Evolutionary conservation across 768 basidiomycete genomes (phyloP).

Genomic region (Lentinula guzmanii): DNA sequence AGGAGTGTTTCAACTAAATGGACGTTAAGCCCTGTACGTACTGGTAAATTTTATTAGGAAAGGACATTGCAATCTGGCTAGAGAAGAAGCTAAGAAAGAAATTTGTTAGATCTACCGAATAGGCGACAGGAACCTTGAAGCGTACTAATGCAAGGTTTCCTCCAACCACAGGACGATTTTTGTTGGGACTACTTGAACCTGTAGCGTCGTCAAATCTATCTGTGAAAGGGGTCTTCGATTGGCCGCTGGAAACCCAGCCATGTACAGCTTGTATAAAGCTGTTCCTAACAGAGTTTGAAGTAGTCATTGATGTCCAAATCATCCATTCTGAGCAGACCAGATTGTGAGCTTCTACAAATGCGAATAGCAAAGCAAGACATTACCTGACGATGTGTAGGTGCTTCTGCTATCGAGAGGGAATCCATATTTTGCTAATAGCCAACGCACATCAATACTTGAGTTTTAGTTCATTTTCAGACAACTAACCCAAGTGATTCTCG

Average conservation of each 20-base stretch:
- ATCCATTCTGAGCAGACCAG: conserved; percentile 26
- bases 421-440: not conserved
- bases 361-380: not conserved
- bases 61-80: not conserved
- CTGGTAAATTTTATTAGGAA: not conserved
- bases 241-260: conserved; percentile 24
- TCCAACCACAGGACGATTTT: conserved; percentile 34
- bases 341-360: not conserved
- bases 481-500: not conserved
- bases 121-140: not conserved
- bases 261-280: conserved; percentile 29
- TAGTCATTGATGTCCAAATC: conserved; percentile 33
- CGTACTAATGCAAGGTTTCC: conserved; percentile 20
- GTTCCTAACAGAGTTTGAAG: conserved; percentile 18
- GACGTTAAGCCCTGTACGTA: not conserved
- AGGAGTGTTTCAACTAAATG: not conserved
- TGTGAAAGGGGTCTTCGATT: conserved; percentile 24
- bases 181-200: conserved; percentile 27
- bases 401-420: not conserved
- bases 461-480: not conserved
- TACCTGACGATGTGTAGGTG: not conserved
- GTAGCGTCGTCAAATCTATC: conserved; percentile 35
- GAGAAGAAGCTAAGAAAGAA: not conserved
- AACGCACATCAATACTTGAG: not conserved
- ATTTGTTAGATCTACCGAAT: not conserved